Percentiles rank a stretch among this genome's conserved stretches.
Conservation (phyloP, 1,284 basidiomycete genomes). For the Malassezia pachydermatis region DNA sequence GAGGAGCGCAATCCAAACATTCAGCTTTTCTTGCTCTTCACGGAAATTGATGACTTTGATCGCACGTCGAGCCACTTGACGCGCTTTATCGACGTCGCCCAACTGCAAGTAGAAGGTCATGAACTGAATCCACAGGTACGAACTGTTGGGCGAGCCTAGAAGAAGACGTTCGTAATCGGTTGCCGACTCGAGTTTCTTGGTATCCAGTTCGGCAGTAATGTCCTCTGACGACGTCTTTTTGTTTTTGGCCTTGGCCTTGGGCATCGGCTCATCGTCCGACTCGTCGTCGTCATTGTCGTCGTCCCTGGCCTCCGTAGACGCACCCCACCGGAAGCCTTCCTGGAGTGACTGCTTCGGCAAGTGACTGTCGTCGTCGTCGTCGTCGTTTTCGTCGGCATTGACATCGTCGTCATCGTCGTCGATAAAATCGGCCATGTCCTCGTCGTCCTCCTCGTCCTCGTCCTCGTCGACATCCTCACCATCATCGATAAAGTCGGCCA, state of each 20-base stretch:
- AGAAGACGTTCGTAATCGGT: conserved; percentile 89
- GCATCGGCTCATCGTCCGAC: conserved; percentile 25
- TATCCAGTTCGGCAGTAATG: conserved; percentile 35
- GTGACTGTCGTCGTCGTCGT: conserved; percentile 17
- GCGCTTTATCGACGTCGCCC: conserved; percentile 86
- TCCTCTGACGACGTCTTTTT: conserved; percentile 24
- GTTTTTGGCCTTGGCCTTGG: conserved; percentile 32
- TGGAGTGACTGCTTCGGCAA: conserved; percentile 1
- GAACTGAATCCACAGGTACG: conserved; percentile 96
- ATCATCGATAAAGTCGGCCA: neutral
- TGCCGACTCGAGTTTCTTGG: conserved; percentile 64
- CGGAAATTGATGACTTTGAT: conserved; percentile 80
- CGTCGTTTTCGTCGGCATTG: neutral
- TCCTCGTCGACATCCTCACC: neutral
- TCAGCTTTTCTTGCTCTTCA: conserved; percentile 91
- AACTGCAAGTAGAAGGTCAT: conserved; percentile 97
- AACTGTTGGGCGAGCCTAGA: conserved; percentile 91
- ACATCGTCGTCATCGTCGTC: neutral
- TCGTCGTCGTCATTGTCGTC: conserved; percentile 55
- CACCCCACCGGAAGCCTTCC: conserved; percentile 14
- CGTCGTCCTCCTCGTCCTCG: conserved; percentile 7
- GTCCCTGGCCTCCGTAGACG: conserved; percentile 1
- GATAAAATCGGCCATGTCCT: neutral
- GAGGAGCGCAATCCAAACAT: conserved; percentile 92
- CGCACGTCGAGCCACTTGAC: conserved; percentile 73